phyloP scores from a whole-genome alignment of 352 stramenopile genomes.

The Blastocystis sp. region DNA sequence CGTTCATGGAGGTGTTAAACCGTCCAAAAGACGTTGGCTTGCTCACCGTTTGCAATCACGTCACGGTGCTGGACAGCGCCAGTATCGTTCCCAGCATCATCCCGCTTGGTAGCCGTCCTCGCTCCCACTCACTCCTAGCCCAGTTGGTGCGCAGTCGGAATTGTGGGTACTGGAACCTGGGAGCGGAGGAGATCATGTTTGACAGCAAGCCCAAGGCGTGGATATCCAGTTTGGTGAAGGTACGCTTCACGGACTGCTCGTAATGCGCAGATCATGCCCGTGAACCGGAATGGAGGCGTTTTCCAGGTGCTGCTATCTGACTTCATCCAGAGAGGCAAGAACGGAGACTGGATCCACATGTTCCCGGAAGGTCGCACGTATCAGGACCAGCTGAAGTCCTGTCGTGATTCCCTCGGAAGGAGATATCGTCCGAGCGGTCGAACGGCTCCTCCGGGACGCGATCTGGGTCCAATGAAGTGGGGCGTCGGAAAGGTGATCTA shows the following conservation, averaged over 20 bases:
- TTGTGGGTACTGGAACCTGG: constrained; percentile 62
- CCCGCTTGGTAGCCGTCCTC: background rate
- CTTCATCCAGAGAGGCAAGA: constrained; percentile 83
- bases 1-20: constrained; percentile 21
- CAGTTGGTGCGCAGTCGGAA: background rate
- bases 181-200: constrained; percentile 66
- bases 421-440: constrained; percentile 81
- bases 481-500: constrained; percentile 85
- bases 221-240: constrained; percentile 38
- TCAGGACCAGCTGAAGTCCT: constrained; percentile 71
- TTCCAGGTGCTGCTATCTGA: constrained; percentile 77
- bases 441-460: constrained; percentile 79
- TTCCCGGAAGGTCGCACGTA: constrained; percentile 82
- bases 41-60: constrained; percentile 71
- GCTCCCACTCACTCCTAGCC: background rate
- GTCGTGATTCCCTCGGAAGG: background rate
- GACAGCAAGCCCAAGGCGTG: background rate
- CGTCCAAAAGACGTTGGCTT: constrained; percentile 66
- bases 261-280: constrained; percentile 39
- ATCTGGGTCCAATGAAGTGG: constrained; percentile 85
- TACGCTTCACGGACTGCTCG: background rate
- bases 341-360: constrained; percentile 84
- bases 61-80: constrained; percentile 46
- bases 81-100: constrained; percentile 51
- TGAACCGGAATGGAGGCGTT: constrained; percentile 34